Base-by-base conservation (phyloP, 169 alveolate species). In the Cryptosporidium ryanae region DNA sequence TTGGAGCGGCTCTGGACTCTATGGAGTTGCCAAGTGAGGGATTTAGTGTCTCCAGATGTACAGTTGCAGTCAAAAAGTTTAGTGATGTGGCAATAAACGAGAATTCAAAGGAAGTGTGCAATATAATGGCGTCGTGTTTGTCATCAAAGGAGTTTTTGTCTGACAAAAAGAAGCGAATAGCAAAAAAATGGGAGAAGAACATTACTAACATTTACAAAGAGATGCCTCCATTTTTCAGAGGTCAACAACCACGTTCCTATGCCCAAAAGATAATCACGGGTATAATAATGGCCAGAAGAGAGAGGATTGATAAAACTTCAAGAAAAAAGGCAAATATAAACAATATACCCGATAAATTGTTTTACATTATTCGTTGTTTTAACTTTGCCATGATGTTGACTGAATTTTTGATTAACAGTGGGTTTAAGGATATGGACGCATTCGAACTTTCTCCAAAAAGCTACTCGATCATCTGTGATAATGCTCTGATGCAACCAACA, bases 1-100 rank as follows among this genome's bases (percentile, higher is more conserved):
- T 76, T 21, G 87, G 87, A 4, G 70, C 87, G 12, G 64, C 87
- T 21, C 46, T 76, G 8, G 76, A 44, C 21, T 76, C 87, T 18
- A 76, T 76, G 87, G 87, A 76, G 15, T 61, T 76, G 23, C 87
- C 87, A 25, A 76, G 71, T 44, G 87, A 76, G 46, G 65, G 87
- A 23, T 76, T 76, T 55, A 76, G 71, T 38, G 12, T 61, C 21
- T 25, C 76, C 29, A 59, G 44, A 12, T 76, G 87, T 59, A 55
- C 38, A n/a, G 1, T 2, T 46, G 43, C 87, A 43, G 46, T 76
- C 1, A n/a, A 57, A 4, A 29, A 23, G 18, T 76, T 76, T 76
- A 76, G 76, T 76, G 87, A 76, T 59, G 38, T 59, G 13, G 87
- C 76, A 18, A 76, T 76, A 3, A 55, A 57, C 18, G 10, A n/a